Evolutionary conservation across 2,329 filamentous ascomycete genomes (phyloP), one percentile per base, ranked within the genome.

Genomic region (Fusarium zealandicum): DNA sequence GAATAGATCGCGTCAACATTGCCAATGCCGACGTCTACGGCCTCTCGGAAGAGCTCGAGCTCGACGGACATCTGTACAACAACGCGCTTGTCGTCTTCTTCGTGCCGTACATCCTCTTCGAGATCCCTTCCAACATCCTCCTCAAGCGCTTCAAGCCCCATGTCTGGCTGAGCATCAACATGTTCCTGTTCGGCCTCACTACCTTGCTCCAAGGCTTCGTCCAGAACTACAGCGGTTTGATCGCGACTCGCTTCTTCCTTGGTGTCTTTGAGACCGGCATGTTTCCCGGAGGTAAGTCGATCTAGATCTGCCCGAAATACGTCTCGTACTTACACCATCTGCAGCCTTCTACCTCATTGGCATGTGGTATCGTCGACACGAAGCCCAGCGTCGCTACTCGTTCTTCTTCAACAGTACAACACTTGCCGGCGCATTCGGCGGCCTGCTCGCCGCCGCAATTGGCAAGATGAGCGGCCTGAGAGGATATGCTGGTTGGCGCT

Each of bases 381-480:
- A 98, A 75, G 92, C 93, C 2, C 93, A 98, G 75, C 91, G 92
- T 68, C 87, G 95, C 25, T 97, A 93, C 76, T 90, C 88, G 13
- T 93, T 98, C 79, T 98, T 98, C 80, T 98, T 98, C 79, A 87
- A 84, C 68, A 90, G 83, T 22, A 93, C 90, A 1, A 90, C 88
- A 0, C 78, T 93, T 4, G 90, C 90, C 1, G 90, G 90, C 27
- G 90, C 92, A 0, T 97, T 96, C 66, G 92, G 91, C 36, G 92
- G 92, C 2, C 81, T 97, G 1, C 80, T 97, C 5, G 93, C 93
- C 1, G 88, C 86, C 1, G 93, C 88, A 0, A 96, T 97, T 59
- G 90, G 90, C n/a, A 90, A 95, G 68, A 93, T 96, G 90, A 83
- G 92, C 61, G 83, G 83, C 3, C 60, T 90, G 10, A 74, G 78